Base-by-base conservation (phyloP, 2,329 filamentous ascomycete species). In the Rhinocladiella similis region DNA sequence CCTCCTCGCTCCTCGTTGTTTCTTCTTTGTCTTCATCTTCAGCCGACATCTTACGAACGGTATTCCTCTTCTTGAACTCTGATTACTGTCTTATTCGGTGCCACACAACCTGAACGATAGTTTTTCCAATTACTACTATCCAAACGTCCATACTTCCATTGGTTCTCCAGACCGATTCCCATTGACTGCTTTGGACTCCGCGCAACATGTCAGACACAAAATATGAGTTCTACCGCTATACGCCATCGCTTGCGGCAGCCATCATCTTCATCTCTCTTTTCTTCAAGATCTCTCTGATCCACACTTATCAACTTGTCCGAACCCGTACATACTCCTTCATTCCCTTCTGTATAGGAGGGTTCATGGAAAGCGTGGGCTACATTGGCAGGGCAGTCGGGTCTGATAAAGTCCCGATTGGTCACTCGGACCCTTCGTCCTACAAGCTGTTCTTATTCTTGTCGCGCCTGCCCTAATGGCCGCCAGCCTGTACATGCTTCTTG, bases 401-500 rank as follows among this genome's bases (percentile, higher is more conserved):
- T 7, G 10, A 33, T 12, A 3, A 33, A 41, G 10, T 18, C 38
- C 14, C 13, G 12, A 18, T 10, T 39, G 36, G 13, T 5, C 14
- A 3, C 9, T 41, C 5, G n/a, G 38, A 10, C 14, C 14, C 6
- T 41, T 18, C 38, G 38, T 20, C 38, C 4, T 41, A 7, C 38
- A 41, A 20, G n/a, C 38, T 16, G 6, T 41, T 53, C 65, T 73
- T 20, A 69, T 75, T 42, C 68, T 77, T 3, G 65, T 76, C 10
- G 70, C 73, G 0, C 74, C 76, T 0, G 69, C 73, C 0, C 65
- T 79, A 3, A 70, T 75, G 45, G 72, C 76, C 7, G 71, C 72
- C 0, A 68, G 68, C 0, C 64, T 75, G 13, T 74, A 76, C 63
- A 76, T 75, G 72, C 56, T 69, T 14, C 71, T 77, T 1, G 72